Conservation (phyloP, 257 asterid genomes). For the Solanum raphanifolium region DNA sequence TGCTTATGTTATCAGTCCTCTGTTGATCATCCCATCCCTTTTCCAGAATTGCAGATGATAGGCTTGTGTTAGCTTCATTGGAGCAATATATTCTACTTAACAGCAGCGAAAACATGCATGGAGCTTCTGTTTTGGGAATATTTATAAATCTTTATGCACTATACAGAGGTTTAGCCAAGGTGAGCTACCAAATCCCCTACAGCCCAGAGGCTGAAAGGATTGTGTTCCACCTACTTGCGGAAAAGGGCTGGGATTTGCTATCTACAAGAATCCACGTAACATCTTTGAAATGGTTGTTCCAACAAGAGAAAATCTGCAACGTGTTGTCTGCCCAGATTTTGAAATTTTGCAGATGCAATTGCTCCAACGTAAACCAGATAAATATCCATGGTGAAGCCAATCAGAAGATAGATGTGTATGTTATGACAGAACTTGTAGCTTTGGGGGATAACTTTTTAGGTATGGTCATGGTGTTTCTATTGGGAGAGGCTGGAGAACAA, state of each 20-base stretch:
- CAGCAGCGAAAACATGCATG: conserved; percentile 27
- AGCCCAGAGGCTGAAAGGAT: conserved; percentile 85
- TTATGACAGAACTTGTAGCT: conserved; percentile 56
- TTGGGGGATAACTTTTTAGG: conserved; percentile 57
- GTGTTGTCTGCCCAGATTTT: conserved; percentile 50
- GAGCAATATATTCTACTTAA: conserved; percentile 88
- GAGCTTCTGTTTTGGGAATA: conserved; percentile 35
- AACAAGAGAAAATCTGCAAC: conserved; percentile 73
- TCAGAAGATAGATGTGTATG: conserved; percentile 31
- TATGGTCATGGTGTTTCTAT: conserved; percentile 35
- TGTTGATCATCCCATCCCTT: not conserved
- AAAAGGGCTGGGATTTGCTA: conserved; percentile 72
- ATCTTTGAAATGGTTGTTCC: conserved; percentile 85
- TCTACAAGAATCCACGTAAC: conserved; percentile 49
- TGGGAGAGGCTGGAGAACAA: conserved; percentile 50
- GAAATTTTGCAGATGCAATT: conserved; percentile 46
- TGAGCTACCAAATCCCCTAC: conserved; percentile 71
- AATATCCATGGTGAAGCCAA: conserved; percentile 20
- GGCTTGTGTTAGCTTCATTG: conserved; percentile 70
- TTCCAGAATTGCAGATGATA: conserved; percentile 76
- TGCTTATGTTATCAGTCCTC: not conserved
- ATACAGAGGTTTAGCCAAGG: conserved; percentile 69
- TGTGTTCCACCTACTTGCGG: conserved; percentile 48
- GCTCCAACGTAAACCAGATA: conserved; percentile 15
- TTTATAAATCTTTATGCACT: conserved; percentile 64